Conservation (phyloP, 352 stramenopile species). For the Thalassiosira delicatula region DNA sequence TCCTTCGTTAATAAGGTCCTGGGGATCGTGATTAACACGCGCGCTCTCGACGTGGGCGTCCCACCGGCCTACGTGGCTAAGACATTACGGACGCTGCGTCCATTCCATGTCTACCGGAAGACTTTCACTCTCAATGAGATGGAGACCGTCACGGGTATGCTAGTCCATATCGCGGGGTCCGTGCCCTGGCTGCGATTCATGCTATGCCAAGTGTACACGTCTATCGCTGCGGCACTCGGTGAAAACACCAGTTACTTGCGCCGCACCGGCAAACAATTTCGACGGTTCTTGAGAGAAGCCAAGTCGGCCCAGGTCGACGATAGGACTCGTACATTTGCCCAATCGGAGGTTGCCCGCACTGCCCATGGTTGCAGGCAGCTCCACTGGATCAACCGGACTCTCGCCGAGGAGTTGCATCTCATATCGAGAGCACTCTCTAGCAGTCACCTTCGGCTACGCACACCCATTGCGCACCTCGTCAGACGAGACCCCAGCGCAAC, state of each 20-base stretch:
- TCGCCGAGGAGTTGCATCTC: constrained; percentile 18
- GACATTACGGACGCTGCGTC: too few relatives aligned
- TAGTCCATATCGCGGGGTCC: background rate
- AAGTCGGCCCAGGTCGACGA: background rate
- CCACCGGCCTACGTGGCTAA: constrained; percentile 21
- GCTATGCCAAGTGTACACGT: constrained; percentile 31
- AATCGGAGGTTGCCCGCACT: background rate
- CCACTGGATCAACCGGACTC: constrained; percentile 32
- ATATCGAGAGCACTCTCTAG: background rate
- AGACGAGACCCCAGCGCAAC: background rate
- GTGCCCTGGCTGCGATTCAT: background rate
- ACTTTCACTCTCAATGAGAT: constrained; percentile 6
- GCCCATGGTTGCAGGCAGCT: background rate
- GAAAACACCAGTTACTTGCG: constrained; percentile 1
- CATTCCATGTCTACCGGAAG: too few relatives aligned
- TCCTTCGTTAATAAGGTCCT: constrained; percentile 29
- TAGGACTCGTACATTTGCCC: constrained; percentile 9
- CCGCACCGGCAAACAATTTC: constrained; percentile 26
- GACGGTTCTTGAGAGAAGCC: background rate
- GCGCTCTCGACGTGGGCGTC: background rate
- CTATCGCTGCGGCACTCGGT: constrained; percentile 21
- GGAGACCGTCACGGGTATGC: background rate
- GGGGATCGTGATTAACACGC: constrained; percentile 30
- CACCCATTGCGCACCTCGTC: constrained; percentile 17
- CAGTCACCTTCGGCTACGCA: background rate